Evolutionary conservation across 257 asterid genomes (phyloP).

Genomic region (Vinca minor): DNA sequence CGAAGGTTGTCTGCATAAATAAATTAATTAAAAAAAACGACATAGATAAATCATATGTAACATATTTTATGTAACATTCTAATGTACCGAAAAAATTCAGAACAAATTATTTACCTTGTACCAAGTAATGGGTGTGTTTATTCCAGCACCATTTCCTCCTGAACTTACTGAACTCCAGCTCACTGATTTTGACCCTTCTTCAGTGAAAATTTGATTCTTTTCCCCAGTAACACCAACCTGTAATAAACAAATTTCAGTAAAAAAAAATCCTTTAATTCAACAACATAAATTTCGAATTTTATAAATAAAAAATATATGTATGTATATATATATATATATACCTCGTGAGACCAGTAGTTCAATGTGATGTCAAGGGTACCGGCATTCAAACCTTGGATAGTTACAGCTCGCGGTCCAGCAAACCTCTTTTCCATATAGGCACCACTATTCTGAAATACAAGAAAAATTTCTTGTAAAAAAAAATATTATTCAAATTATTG

Average conservation of each 20-base stretch:
- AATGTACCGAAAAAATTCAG: not conserved
- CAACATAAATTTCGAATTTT: not conserved
- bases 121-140: conserved; percentile 62
- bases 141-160: conserved; percentile 22
- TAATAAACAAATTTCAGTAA: not conserved
- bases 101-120: conserved; percentile 85
- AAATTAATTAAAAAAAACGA: not conserved
- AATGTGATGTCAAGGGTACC: conserved; percentile 75
- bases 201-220: conserved; percentile 35
- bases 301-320: not conserved
- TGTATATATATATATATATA: no score
- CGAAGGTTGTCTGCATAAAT: conserved; percentile 63
- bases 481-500: no score
- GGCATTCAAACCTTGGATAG: conserved; percentile 71
- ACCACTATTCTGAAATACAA: conserved; percentile 65
- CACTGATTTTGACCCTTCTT: conserved; percentile 54
- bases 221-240: conserved; percentile 73
- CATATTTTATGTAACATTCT: no score
- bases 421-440: conserved; percentile 92
- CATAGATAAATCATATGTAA: not conserved
- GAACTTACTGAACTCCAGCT: conserved; percentile 33
- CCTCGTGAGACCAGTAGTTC: conserved; percentile 73
- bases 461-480: not conserved
- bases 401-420: conserved; percentile 71
- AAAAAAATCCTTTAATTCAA: not conserved